phyloP scores from a whole-genome alignment of 2,329 filamentous ascomycete genomes.

The Zymoseptoria pseudotritici region DNA sequence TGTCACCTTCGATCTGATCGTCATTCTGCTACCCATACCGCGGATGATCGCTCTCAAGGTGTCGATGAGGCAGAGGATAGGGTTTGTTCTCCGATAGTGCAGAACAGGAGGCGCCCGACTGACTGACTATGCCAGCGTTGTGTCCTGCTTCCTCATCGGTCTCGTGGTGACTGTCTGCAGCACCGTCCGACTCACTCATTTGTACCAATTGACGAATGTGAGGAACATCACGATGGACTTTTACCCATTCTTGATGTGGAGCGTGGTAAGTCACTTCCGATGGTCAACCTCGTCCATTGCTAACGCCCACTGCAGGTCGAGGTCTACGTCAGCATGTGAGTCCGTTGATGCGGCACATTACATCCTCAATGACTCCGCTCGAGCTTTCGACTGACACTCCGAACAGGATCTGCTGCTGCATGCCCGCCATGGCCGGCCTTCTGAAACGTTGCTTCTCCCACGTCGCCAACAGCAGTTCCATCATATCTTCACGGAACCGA shows the following conservation, averaged over 20 bases:
- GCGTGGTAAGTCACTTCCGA: neutral
- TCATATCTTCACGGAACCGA: neutral
- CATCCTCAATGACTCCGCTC: neutral
- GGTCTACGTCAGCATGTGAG: neutral
- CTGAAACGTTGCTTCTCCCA: neutral
- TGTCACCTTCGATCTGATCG: slow-evolving; percentile 7
- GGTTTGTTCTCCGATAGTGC: neutral
- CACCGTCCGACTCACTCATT: slow-evolving; percentile 7
- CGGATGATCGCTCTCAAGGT: slow-evolving; percentile 8
- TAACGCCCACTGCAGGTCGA: neutral
- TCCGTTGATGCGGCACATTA: neutral
- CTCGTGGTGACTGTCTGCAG: slow-evolving; percentile 10
- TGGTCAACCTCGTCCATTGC: neutral
- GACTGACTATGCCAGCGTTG: slow-evolving; percentile 2
- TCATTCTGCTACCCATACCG: slow-evolving; percentile 9
- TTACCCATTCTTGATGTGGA: slow-evolving; percentile 6
- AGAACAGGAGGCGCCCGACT: neutral
- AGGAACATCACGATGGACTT: slow-evolving; percentile 11
- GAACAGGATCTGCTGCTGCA: slow-evolving; percentile 1
- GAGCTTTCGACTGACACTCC: neutral
- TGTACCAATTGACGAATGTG: slow-evolving; percentile 7
- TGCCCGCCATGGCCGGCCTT: slow-evolving; percentile 5
- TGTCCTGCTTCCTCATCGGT: slow-evolving; percentile 7
- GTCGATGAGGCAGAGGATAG: slow-evolving; percentile 2
- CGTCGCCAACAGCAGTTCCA: neutral